Conservation (phyloP, 768 basidiomycete genomes). For the Sarcomyxa edulis region DNA sequence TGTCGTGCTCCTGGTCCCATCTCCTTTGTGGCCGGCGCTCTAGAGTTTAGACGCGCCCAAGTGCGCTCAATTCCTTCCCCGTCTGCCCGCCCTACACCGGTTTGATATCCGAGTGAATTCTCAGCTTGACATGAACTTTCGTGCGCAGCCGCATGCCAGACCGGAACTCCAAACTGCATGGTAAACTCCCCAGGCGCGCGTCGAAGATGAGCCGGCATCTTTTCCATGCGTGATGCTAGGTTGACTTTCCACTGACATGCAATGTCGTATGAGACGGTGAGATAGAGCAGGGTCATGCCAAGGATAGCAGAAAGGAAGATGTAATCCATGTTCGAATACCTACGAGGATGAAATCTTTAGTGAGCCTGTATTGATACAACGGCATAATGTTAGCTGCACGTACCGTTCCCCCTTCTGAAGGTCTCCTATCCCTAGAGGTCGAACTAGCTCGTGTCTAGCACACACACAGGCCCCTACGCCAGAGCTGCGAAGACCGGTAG, state of each 20-base stretch:
- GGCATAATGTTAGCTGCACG: neutral
- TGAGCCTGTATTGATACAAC: neutral
- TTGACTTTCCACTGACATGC: conserved; percentile 20
- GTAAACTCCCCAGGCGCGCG: neutral
- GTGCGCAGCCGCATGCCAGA: conserved; percentile 23
- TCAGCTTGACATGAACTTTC: conserved; percentile 11
- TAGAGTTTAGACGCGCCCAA: conserved; percentile 22
- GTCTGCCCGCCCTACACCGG: conserved; percentile 20
- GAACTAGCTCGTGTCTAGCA: conserved; percentile 13
- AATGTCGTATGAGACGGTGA: conserved; percentile 22
- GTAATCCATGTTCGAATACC: conserved; percentile 29
- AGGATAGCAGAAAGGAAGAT: conserved; percentile 12
- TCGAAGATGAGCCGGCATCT: neutral
- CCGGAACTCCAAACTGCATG: conserved; percentile 17
- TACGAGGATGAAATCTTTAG: conserved; percentile 4
- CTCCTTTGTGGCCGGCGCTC: conserved; percentile 21
- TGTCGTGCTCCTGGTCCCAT: conserved; percentile 26
- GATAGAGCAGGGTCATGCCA: neutral
- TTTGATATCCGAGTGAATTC: conserved; percentile 17
- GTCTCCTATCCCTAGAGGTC: conserved; percentile 14
- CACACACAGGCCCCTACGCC: conserved; percentile 8
- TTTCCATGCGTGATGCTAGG: conserved; percentile 10
- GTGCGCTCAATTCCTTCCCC: conserved; percentile 28
- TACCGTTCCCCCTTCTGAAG: conserved; percentile 27
- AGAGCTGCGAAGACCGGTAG: conserved; percentile 6